Evolutionary conservation across 169 alveolate genomes (phyloP).

Genomic region (Plasmodium inui): DNA sequence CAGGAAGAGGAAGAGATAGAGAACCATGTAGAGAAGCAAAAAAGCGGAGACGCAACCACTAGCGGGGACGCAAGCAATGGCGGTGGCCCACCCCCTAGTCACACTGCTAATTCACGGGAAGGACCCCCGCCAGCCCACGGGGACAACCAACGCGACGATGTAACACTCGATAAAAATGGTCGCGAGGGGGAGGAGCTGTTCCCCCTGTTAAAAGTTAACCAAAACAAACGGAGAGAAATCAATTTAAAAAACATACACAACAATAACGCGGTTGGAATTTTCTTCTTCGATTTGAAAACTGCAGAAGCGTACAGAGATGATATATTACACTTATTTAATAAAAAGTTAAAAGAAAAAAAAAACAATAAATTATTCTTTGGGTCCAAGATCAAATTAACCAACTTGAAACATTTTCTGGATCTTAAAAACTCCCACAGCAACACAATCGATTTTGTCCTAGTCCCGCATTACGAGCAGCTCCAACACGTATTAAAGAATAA

Average conservation of each 20-base stretch:
- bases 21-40: neutral
- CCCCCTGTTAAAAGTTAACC: constrained; percentile 29
- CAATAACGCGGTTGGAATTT: constrained; percentile 29
- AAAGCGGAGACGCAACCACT: neutral
- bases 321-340: constrained; percentile 32
- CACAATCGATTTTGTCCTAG: constrained; percentile 41
- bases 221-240: constrained; percentile 29
- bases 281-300: constrained; percentile 62
- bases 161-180: neutral
- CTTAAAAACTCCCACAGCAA: constrained; percentile 10
- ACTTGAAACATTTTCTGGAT: constrained; percentile 32
- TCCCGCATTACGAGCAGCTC: constrained; percentile 35
- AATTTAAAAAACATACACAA: constrained; percentile 32
- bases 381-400: constrained; percentile 42
- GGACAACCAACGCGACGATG: constrained; percentile 1
- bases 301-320: constrained; percentile 75
- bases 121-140: neutral
- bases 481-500: constrained; percentile 58
- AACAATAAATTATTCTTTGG: constrained; percentile 52
- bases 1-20: neutral
- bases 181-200: neutral
- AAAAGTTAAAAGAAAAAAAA: constrained; percentile 67
- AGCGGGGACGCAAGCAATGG: neutral
- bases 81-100: neutral
- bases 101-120: neutral